Conservation (phyloP, 805 yeast genomes). For the Ogataea ramenticola region DNA sequence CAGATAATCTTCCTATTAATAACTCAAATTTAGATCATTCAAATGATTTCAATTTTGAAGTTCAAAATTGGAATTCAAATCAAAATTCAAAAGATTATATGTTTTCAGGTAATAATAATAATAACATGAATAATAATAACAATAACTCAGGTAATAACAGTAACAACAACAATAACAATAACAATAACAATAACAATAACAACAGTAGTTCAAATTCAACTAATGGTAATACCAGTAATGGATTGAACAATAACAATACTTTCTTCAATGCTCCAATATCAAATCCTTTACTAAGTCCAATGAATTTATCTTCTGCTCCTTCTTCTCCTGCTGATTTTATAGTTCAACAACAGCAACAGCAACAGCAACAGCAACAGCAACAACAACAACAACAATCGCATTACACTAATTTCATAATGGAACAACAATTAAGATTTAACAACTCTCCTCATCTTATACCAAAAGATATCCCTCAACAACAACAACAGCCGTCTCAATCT, state of each 20-base stretch:
- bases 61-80: background rate
- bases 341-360: constrained; percentile 24
- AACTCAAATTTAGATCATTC: background rate
- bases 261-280: constrained; percentile 12
- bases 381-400: constrained; percentile 30
- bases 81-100: background rate
- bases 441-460: background rate
- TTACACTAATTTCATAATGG: constrained; percentile 24
- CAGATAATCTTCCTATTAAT: too few species aligned
- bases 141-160: background rate
- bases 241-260: constrained; percentile 4
- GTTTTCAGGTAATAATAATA: background rate
- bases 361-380: constrained; percentile 30
- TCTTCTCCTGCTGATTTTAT: constrained; percentile 25
- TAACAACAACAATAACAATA: background rate
- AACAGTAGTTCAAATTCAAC: background rate
- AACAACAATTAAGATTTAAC: constrained; percentile 14
- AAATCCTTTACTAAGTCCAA: constrained; percentile 17
- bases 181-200: background rate
- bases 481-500: constrained; percentile 1
- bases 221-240: constrained; percentile 1
- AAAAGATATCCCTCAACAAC: background rate
- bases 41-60: background rate
- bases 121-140: background rate
- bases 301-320: constrained; percentile 14